phyloP scores from a whole-genome alignment of 2,329 filamentous ascomycete genomes.

The Incumbomyces lentus region DNA sequence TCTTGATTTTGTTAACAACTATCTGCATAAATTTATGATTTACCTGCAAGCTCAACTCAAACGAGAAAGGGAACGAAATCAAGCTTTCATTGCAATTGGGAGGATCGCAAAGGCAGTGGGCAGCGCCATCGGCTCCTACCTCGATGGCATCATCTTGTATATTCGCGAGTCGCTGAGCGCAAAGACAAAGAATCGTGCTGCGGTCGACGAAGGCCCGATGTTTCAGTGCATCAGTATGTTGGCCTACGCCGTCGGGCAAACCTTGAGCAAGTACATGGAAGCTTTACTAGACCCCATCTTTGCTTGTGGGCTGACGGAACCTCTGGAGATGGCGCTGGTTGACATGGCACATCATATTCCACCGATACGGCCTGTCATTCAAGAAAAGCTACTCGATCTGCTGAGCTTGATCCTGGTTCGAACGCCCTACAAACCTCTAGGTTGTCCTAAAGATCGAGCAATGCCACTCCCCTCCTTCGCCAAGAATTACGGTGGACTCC shows the following conservation, averaged over 20 bases:
- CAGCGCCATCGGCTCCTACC: conserved; percentile 85
- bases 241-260: conserved; percentile 88
- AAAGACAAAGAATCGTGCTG: conserved; percentile 40
- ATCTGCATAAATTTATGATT: conserved; percentile 93
- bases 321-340: conserved; percentile 86
- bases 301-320: conserved; percentile 85
- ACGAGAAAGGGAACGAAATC: conserved; percentile 85
- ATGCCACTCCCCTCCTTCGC: conserved; percentile 71
- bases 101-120: conserved; percentile 95
- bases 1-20: conserved; percentile 73
- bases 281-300: conserved; percentile 92
- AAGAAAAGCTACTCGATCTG: conserved; percentile 88
- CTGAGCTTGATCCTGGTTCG: conserved; percentile 88
- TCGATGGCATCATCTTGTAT: conserved; percentile 87
- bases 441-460: conserved; percentile 79
- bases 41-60: conserved; percentile 90
- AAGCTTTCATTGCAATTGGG: conserved; percentile 90
- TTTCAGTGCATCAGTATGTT: conserved; percentile 98
- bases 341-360: conserved; percentile 99
- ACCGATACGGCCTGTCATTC: conserved; percentile 82
- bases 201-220: conserved; percentile 59
- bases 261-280: conserved; percentile 96
- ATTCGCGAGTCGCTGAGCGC: conserved; percentile 61
- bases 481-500: conserved; percentile 74
- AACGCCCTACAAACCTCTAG: conserved; percentile 81